Evolutionary conservation across 805 yeast species (phyloP).

Genomic region (Kluyveromyces lactis): DNA sequence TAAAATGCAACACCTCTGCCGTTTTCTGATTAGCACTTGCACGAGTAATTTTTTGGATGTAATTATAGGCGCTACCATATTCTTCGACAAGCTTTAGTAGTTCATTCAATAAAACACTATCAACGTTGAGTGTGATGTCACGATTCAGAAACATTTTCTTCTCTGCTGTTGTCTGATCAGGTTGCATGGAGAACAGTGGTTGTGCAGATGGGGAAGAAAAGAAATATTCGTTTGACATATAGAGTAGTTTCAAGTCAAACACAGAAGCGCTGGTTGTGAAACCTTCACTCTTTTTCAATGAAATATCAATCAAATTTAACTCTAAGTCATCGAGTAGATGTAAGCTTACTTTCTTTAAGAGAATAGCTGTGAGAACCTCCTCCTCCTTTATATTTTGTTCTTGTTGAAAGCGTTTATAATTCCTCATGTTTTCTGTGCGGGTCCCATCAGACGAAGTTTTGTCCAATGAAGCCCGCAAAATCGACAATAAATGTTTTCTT

Average conservation of each 20-base stretch:
- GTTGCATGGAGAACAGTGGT: not conserved
- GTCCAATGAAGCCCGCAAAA: too few relatives aligned
- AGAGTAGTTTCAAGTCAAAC: not conserved
- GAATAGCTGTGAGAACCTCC: constrained; percentile 10
- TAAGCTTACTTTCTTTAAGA: constrained; percentile 3
- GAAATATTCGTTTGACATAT: not conserved
- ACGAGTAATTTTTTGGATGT: not conserved
- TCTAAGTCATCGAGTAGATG: constrained; percentile 4
- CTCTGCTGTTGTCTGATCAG: constrained; percentile 5
- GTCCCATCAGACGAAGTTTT: not conserved
- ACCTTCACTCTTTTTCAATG: constrained; percentile 4
- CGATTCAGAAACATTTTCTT: constrained; percentile 5
- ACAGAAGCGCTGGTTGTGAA: not conserved
- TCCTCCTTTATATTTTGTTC: constrained; percentile 15
- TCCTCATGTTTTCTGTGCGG: constrained; percentile 1
- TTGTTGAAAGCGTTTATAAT: constrained; percentile 18
- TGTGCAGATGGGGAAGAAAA: not conserved
- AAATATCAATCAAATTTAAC: constrained; percentile 3
- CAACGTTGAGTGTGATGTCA: not conserved
- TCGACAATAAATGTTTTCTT: too few relatives aligned
- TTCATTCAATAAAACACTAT: not conserved
- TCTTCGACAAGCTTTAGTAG: not conserved
- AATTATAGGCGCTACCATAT: too few relatives aligned
- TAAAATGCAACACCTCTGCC: not conserved
- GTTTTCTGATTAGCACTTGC: not conserved